Base-by-base conservation (phyloP, 75 land plant genomes). In the Gnetum montanum region DNA sequence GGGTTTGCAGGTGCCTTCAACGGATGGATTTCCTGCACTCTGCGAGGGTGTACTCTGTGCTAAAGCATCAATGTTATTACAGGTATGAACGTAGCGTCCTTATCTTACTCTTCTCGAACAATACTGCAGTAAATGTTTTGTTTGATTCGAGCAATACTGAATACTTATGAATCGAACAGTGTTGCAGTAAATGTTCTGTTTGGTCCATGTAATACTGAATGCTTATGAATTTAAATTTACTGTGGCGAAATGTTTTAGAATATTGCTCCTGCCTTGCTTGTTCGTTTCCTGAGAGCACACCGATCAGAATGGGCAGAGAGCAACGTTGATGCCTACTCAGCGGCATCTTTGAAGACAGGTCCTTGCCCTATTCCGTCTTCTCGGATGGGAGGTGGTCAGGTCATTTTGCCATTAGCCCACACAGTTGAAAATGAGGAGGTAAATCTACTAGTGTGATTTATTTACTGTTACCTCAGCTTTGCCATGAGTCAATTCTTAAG, bases 301-400 rank as follows among this genome's bases (percentile, higher is more conserved):
- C 73, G 97, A 46, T 86, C 97, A 48, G 97, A 91, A 64, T 91
- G 97, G 97, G 97, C 88, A 31, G 92, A 91, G 54, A 71, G 63
- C 38, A 79, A 59, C 16, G 69, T 87, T 49, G 92, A 81, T 71
- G 78, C 78, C 19, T 78, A 82, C 57, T 67, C 77, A 26, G 83
- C 83, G 45, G 63, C 76, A 12, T 63, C 80, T 43, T 55, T 72
- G 5, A 75, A 72, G 58, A 62, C 65, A 59, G 60, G 55, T 28
- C 79, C 76, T 11, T 79, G 79, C 48, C 51, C 50, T 46, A 46
- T 72, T 34, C 70, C 72, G 26, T 68, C 63, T 6, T 54, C 82
- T 11, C 46, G 73, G 15, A 44, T 61, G 6, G 76, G 79, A 38
- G 65, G 73, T 45, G 46, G 69, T n/a, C 88, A 83, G 58, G 71